phyloP scores from a whole-genome alignment of 169 alveolate species.

The Besnoitia besnoiti region DNA sequence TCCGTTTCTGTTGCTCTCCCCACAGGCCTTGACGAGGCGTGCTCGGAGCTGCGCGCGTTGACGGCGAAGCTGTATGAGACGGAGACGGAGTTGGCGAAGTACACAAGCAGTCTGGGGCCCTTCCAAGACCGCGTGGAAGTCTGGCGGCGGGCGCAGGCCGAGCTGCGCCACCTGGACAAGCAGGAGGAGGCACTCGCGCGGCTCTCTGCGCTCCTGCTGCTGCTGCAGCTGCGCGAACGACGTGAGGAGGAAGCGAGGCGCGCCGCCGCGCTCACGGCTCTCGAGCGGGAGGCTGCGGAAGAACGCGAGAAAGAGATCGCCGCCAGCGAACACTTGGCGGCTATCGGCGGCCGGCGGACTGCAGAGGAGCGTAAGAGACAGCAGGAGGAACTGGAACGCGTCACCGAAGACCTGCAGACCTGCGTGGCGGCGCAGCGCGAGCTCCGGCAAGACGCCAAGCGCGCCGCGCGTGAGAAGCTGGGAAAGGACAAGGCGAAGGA shows the following conservation, averaged over 20 bases:
- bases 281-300: background rate
- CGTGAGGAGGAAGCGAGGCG: background rate
- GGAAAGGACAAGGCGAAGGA: background rate
- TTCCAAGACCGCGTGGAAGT: background rate
- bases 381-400: conserved; percentile 2
- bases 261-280: too few species aligned
- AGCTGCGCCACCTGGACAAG: background rate
- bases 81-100: background rate
- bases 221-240: conserved; percentile 21
- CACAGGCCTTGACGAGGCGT: conserved; percentile 12
- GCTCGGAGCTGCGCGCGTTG: background rate
- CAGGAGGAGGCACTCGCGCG: background rate
- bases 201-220: background rate
- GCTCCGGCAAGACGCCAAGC: background rate
- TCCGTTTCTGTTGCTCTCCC: background rate
- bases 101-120: background rate
- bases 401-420: background rate
- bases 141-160: background rate
- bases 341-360: background rate
- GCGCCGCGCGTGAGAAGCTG: background rate
- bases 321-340: background rate
- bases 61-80: background rate
- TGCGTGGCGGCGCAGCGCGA: background rate
- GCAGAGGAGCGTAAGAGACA: background rate
- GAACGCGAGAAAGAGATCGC: background rate